Percentiles rank a stretch among this genome's conserved stretches.
Evolutionary conservation across 1,284 basidiomycete genomes (phyloP).

Genomic region (Stereum hirsutum): DNA sequence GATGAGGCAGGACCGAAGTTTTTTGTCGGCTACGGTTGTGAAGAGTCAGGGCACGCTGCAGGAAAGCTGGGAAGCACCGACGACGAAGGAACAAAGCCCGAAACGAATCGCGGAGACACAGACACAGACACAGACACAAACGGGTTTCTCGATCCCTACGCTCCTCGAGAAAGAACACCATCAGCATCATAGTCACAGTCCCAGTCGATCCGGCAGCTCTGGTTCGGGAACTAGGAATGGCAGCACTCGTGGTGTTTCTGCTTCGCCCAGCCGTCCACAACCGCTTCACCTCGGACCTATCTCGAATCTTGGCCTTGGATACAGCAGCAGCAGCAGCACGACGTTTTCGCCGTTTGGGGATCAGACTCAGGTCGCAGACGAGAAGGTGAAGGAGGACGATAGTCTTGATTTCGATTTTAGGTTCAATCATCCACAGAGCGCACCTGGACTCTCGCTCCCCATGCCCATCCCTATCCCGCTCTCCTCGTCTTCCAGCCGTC

Average conservation of each 20-base stretch:
- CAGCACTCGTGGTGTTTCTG: constrained; percentile 6
- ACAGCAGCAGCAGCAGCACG: constrained; percentile 9
- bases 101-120: neutral
- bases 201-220: constrained; percentile 4
- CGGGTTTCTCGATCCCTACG: constrained; percentile 8
- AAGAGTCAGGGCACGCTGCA: constrained; percentile 5
- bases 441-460: too few relatives aligned
- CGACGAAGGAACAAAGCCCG: neutral
- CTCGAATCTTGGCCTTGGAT: constrained; percentile 11
- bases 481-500: neutral
- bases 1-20: constrained; percentile 32
- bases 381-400: neutral
- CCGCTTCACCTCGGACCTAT: constrained; percentile 9
- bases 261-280: constrained; percentile 10
- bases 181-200: neutral
- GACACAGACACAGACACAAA: neutral
- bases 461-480: neutral
- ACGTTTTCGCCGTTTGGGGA: constrained; percentile 47
- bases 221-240: neutral
- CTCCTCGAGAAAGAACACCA: constrained; percentile 11
- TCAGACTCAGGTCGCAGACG: constrained; percentile 19
- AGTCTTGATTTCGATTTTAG: too few relatives aligned
- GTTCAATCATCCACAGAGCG: too few relatives aligned
- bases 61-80: constrained; percentile 2
- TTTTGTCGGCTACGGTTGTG: constrained; percentile 23